Percentiles rank a stretch among this genome's conserved stretches.
phyloP scores from a whole-genome alignment of 768 basidiomycete species.

The Sporobolomyces pararoseus region DNA sequence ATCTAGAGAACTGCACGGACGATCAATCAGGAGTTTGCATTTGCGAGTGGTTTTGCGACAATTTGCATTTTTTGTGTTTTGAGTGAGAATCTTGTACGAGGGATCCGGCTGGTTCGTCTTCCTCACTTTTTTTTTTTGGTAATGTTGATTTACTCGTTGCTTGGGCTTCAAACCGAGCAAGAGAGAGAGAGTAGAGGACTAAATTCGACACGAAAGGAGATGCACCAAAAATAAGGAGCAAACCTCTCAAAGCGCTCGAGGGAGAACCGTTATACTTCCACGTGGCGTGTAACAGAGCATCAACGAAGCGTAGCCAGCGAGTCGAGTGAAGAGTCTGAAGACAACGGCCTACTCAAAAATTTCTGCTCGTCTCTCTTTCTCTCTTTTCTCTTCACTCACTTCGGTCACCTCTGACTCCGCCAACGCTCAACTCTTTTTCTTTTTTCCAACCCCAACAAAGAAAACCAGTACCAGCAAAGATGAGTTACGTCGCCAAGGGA shows the following conservation, averaged over 20 bases:
- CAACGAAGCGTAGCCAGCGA: too few species aligned
- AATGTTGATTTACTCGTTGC: too few species aligned
- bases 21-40: background rate
- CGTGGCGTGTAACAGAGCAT: background rate
- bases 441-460: background rate
- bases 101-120: too few species aligned
- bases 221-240: background rate
- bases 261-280: too few species aligned
- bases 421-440: conserved; percentile 9
- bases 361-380: background rate
- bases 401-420: conserved; percentile 27
- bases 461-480: conserved; percentile 19
- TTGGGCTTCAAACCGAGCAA: background rate
- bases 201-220: background rate
- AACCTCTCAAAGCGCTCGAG: too few species aligned
- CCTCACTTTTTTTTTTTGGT: too few species aligned
- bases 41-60: too few species aligned
- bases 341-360: background rate
- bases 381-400: conserved; percentile 8
- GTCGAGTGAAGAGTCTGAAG: background rate
- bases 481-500: conserved; percentile 32
- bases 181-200: background rate
- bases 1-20: background rate
- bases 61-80: too few species aligned
- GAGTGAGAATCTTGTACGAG: too few species aligned